Conservation (phyloP, 495 filamentous ascomycete species). For the Penicillium egyptiacum region DNA sequence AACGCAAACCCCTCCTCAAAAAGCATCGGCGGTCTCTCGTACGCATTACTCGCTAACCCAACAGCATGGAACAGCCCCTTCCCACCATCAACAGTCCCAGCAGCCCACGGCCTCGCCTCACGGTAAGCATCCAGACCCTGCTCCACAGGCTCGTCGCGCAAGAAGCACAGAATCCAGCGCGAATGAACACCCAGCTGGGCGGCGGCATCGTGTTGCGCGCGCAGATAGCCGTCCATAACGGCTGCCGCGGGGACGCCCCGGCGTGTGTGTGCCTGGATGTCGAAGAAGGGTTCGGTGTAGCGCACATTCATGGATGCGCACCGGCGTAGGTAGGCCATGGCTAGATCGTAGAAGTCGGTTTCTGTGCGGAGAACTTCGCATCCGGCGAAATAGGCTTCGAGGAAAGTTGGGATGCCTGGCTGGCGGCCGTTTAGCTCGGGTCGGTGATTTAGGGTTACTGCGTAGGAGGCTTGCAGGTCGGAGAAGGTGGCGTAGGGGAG, state of each 20-base stretch:
- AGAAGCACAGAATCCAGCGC: conserved; percentile 43
- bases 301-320: conserved; percentile 40
- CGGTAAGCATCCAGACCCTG: conserved; percentile 28
- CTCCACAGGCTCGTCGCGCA: conserved; percentile 36
- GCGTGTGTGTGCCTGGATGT: conserved; percentile 44
- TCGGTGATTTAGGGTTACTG: conserved; percentile 35
- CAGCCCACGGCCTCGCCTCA: conserved; percentile 32
- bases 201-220: conserved; percentile 34
- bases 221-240: conserved; percentile 38
- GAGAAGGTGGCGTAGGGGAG: conserved; percentile 35
- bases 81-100: conserved; percentile 23
- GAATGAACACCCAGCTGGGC: conserved; percentile 29
- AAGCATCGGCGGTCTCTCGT: conserved; percentile 38
- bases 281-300: conserved; percentile 47
- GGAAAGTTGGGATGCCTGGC: conserved; percentile 38
- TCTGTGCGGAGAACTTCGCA: conserved; percentile 40
- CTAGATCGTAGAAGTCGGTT: conserved; percentile 45
- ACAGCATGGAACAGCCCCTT: conserved; percentile 42
- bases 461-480: conserved; percentile 32
- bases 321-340: conserved; percentile 37
- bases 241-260: conserved; percentile 33
- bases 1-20: conserved; percentile 38
- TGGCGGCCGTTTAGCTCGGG: conserved; percentile 35
- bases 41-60: conserved; percentile 45
- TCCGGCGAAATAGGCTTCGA: conserved; percentile 44